Evolutionary conservation across 352 stramenopile species (phyloP), one percentile per base, ranked within the genome.

Genomic region (Phytophthora capsici): DNA sequence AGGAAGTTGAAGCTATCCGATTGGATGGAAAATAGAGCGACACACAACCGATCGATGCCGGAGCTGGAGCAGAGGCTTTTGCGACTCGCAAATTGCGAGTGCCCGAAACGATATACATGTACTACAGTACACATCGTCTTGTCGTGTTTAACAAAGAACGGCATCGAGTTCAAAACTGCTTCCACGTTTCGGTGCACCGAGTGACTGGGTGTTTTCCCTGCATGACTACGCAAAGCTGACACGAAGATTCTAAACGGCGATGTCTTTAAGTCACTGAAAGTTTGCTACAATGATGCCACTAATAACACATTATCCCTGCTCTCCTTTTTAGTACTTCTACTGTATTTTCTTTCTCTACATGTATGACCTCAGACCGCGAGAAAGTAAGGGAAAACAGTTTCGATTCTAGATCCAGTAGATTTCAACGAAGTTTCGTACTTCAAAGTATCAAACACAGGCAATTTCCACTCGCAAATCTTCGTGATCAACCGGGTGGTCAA

Each of bases 1-100:
- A n/a, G 13, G n/a, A n/a, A 53, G 36, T 69, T 69, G 60, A 69
- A 69, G 60, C 34, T 43, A 49, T 50, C 52, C 45, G 45, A 62
- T 68, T 61, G 46, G 47, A 53, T 55, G 44, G 45, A 56, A 49
- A 57, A 57, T 41, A 41, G 44, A 48, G 22, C 49, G 36, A n/a
- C n/a, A n/a, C n/a, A n/a, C n/a, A n/a, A n/a, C n/a, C n/a, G n/a
- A n/a, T n/a, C n/a, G n/a, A n/a, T n/a, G 26, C 26, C 26, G 34
- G 34, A 17, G 34, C 34, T 17, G 10, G 4, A 2, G 25, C 25
- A 7, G 25, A 28, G 3, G 34, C 7, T 19, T 41, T 20, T 19
- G 26, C n/a, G n/a, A n/a, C n/a, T n/a, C n/a, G n/a, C n/a, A n/a
- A n/a, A n/a, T n/a, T n/a, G 44, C 44, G 44, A 51, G 44, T 51